A percentile compares a stretch with the other conserved stretches of the same genome.
These are phyloP conservation scores for Penicillium sclerotigenum DNA, from an alignment of 2,329 filamentous ascomycete species.

Conservation along the genomic window DNA sequence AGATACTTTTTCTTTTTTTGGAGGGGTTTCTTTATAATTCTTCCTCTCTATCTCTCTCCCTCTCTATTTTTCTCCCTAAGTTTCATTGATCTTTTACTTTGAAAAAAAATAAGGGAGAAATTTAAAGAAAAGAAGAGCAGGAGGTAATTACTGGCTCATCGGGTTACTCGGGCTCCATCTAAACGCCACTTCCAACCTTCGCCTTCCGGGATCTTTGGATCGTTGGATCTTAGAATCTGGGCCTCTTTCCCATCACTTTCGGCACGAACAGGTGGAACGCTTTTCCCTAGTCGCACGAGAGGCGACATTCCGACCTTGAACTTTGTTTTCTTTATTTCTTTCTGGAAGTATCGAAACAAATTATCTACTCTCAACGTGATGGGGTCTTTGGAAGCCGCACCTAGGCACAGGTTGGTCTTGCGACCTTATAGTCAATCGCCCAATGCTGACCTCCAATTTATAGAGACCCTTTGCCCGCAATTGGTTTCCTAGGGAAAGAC, in stretches of 20 bases:
- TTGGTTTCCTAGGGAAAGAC: slow-evolving; percentile 43
- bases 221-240: not conserved
- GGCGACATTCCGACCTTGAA: slow-evolving; percentile 1
- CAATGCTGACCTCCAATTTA: slow-evolving; percentile 22
- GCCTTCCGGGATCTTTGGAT: slow-evolving; percentile 12
- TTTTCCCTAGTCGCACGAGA: slow-evolving; percentile 16
- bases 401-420: slow-evolving; percentile 37
- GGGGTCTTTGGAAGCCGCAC: slow-evolving; percentile 39
- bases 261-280: slow-evolving; percentile 18
- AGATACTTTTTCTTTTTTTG: not conserved
- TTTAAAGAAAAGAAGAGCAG: not conserved
- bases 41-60: not conserved
- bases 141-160: slow-evolving; percentile 1
- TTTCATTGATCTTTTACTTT: not conserved
- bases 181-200: slow-evolving; percentile 9
- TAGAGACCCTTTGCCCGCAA: slow-evolving; percentile 45
- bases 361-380: slow-evolving; percentile 26
- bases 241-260: not conserved
- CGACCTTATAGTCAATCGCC: not conserved
- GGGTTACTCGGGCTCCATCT: slow-evolving; percentile 6
- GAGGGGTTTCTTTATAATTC: slow-evolving; percentile 3
- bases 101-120: not conserved
- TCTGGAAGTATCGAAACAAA: not conserved
- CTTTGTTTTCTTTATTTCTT: not conserved
- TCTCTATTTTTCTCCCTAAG: not conserved